phyloP scores from a whole-genome alignment of 805 yeast genomes.

The Yamadazyma sp. region DNA sequence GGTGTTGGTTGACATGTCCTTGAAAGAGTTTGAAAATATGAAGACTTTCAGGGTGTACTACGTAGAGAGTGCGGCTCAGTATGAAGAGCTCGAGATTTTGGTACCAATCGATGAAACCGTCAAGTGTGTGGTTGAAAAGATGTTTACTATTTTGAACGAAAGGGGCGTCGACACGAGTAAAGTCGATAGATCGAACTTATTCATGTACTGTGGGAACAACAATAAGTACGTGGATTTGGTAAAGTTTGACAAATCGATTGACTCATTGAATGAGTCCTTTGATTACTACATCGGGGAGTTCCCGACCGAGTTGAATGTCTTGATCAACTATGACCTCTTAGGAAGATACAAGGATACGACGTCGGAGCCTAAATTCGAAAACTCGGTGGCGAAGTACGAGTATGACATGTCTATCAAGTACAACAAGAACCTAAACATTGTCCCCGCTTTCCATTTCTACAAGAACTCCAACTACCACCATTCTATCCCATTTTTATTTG shows the following conservation, averaged over 20 bases:
- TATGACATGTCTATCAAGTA: constrained; percentile 22
- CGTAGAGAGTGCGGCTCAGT: constrained; percentile 65
- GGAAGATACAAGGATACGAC: constrained; percentile 19
- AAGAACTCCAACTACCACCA: constrained; percentile 66
- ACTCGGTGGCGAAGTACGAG: constrained; percentile 25
- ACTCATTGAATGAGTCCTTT: constrained; percentile 31
- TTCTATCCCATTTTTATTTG: constrained; percentile 83
- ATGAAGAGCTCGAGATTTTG: constrained; percentile 64
- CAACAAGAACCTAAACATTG: constrained; percentile 39
- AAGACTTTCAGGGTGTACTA: constrained; percentile 64
- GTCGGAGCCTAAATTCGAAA: constrained; percentile 21
- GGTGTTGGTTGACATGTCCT: constrained; percentile 66
- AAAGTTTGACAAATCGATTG: constrained; percentile 36
- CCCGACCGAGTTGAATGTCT: constrained; percentile 43
- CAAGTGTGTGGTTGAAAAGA: constrained; percentile 49
- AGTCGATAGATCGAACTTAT: constrained; percentile 35
- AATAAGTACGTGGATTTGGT: constrained; percentile 39
- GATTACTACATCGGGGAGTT: constrained; percentile 43
- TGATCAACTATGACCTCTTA: constrained; percentile 36
- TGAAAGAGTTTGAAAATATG: constrained; percentile 77
- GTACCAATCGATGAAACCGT: constrained; percentile 65
- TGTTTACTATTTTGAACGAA: constrained; percentile 55
- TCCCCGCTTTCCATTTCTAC: constrained; percentile 75
- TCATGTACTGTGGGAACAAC: constrained; percentile 58
- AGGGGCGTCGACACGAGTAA: constrained; percentile 18